Evolutionary conservation across 2,329 filamentous ascomycete species (phyloP), one percentile per base, ranked within the genome.

Genomic region (Penicillium sp.): DNA sequence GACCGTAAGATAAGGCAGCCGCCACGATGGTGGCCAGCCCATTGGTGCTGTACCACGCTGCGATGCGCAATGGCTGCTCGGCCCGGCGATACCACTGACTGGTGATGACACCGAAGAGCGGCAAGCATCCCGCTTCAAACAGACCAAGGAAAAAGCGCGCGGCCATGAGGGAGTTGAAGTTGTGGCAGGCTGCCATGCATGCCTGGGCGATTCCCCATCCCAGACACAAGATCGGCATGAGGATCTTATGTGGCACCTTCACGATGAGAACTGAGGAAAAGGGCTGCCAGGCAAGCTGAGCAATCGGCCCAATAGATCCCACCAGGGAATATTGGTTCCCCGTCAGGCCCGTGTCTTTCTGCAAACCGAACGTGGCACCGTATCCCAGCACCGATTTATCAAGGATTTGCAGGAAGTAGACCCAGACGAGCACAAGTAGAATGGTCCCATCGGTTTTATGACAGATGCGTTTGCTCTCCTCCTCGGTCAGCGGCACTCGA

Each of bases 31-130:
- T 82, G 0, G 79, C 79, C 0, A 77, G 50, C 0, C 81, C 81
- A 44, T 81, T 85, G 0, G 80, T 83, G 3, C 79, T 74, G 56
- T 87, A 87, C 83, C 83, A 87, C n/a, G 78, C 77, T 0, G 81
- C 81, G 3, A 85, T 77, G 0, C 84, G 75, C 24, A 83, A 64
- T 0, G 83, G 81, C 64, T 87, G 83, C 58, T 87, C 82, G 4
- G 74, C 73, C 46, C 71, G 69, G 10, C 72, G 67, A 54, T 76
- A 76, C 73, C 74, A 75, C 31, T 74, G 69, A 32, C 68, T 70
- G 1, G 73, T 76, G 42, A 75, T 75, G 23, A 75, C 63, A 39
- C 66, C 66, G 44, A 75, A 76, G 2, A 75, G 61, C 0, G 72
- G 73, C 33, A 75, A 53, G 54, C 72, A 80, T 3, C 77, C 78